Percentiles rank a stretch among this genome's conserved stretches.
Conservation (phyloP, 108 stramenopile species). For the Nannochloropsis granulata region DNA sequence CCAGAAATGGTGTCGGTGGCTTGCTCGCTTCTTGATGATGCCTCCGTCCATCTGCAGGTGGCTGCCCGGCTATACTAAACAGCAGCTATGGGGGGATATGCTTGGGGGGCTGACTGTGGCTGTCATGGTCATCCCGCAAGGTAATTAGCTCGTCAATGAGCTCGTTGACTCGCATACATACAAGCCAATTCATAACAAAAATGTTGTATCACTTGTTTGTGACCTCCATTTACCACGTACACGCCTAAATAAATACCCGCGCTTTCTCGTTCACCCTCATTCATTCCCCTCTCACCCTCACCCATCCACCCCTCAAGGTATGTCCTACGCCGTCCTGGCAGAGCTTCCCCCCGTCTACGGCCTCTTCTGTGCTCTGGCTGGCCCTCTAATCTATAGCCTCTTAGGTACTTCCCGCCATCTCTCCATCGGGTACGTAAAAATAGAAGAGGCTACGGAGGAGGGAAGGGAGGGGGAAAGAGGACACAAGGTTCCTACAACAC, state of each 20-base stretch:
- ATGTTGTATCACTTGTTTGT: no score
- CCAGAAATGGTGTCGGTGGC: neutral
- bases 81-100: neutral
- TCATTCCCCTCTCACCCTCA: no score
- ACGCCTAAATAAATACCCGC: no score
- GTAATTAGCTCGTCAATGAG: neutral
- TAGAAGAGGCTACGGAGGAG: no score
- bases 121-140: neutral
- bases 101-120: neutral
- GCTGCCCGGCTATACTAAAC: neutral
- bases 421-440: neutral
- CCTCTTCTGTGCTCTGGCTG: neutral
- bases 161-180: no score
- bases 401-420: neutral
- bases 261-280: no score
- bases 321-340: neutral
- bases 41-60: neutral
- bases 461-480: no score
- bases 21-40: neutral
- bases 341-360: neutral
- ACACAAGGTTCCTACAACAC: no score
- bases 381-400: neutral
- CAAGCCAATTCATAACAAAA: no score
- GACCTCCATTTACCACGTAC: no score
- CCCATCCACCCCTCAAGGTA: neutral